Base-by-base conservation (phyloP, 2,329 filamentous ascomycete species). In the Aureobasidium vineae region DNA sequence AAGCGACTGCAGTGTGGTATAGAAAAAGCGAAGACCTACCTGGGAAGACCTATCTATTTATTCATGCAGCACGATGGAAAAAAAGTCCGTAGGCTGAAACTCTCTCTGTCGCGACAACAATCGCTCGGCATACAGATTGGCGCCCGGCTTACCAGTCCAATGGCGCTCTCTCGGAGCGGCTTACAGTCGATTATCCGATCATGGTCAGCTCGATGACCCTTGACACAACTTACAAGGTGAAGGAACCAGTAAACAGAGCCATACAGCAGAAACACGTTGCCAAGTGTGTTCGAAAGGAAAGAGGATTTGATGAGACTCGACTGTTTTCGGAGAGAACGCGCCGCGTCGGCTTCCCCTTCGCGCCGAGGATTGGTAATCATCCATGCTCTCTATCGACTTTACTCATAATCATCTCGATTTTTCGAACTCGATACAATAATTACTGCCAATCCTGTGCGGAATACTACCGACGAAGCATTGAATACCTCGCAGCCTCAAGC, bases 61-160 rank as follows among this genome's bases (percentile, higher is more conserved):
- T 60, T 31, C 40, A 23, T 40, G 36, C 50, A 28, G 1, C 26
- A 31, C 19, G 3, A 16, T 8, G 6, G 6, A 45, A 43, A 28
- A 60, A 60, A 59, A 59, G 40, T 60, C 56, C 56, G 56, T 60
- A 60, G 56, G 56, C 26, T 60, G 56, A 60, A 60, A 60, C 56
- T 40, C 33, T 47, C 47, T 60, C 40, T 31, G 26, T 60, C 41
- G 28, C 56, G 28, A 60, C 56, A 36, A 47, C 56, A 59, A 40
- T 59, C 52, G 21, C 19, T 52, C 52, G 52, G 52, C 5, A 40
- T 26, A 28, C n/a, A 16, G 38, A 41, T 57, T 43, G 36, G 36
- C 36, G 53, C 38, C 52, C 36, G 53, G 52, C 23, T 45, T 23
- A 56, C 50, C 36, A 31, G n/a, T 40, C 31, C 49, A n/a, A 52